Base-by-base conservation (phyloP, 805 yeast genomes). In the Wickerhamomyces pijperi region DNA sequence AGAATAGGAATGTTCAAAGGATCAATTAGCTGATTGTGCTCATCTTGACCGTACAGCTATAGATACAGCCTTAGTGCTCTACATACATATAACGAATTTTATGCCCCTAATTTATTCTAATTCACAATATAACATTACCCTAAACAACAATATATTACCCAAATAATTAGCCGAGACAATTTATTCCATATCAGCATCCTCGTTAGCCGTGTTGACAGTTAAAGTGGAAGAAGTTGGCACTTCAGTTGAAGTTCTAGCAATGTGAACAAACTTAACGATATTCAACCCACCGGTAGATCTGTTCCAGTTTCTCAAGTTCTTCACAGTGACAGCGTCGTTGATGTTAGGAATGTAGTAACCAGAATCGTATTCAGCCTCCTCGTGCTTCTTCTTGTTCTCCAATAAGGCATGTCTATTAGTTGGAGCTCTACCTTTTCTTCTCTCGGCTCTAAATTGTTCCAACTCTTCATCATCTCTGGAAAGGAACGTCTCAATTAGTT, bases 371-470 rank as follows among this genome's bases (percentile, higher is more conserved):
- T 81, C 75, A 32, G 72, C 71, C 31, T 52, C 38, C 41, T 88
- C 97, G 36, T 68, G 61, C 39, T 79, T 76, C 35, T 67, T 67
- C 51, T 73, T 73, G 46, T 70, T 72, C 48, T 82, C 81, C 41
- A 87, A 58, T 18, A 73, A 51, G 46, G 76, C 78, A 51, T 85
- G 95, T 53, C 76, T 76, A 43, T 72, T 73, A 5, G 82, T 60
- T 15, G 83, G 70, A 9, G 98, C 95, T 62, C 97, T 72, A 15
- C 94, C 94, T n/a, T 87, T 76, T 55, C 95, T 74, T 65, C 95
- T 74, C 39, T 69, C 74, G 5, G 56, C 59, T 44, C 70, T 72
- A 40, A 84, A 63, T 38, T 65, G 65, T n/a, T 71, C 71, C 38
- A 90, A 56, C 55, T 88, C 97, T 14, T 74, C 86, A 50, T 81